Evolutionary conservation across 2,329 filamentous ascomycete species (phyloP), one percentile per base, ranked within the genome.

Genomic region (Davidsoniella eucalypti): DNA sequence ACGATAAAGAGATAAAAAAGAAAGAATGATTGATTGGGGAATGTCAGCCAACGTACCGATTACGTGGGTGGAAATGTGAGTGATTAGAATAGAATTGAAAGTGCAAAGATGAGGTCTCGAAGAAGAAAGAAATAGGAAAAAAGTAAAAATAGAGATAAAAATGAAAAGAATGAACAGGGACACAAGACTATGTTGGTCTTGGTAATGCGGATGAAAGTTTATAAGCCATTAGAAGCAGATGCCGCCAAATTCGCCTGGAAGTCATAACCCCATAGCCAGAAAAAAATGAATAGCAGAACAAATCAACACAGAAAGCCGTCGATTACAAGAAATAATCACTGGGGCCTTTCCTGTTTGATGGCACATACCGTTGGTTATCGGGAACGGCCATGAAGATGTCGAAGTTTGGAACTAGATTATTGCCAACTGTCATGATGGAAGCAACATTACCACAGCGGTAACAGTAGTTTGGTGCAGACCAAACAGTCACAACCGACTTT

Each of bases 381-480:
- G 87, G 85, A n/a, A 93, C 86, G 29, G 86, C 86, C 26, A 79
- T 82, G 69, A 93, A 93, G 60, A 93, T 92, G 64, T 82, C 92
- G 69, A 98, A 98, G 59, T 84, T 86, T 29, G 90, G 87, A 54
- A 87, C 80, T 48, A 95, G 72, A 59, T 92, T 83, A 59, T 84
- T 82, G 57, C 83, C 80, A 25, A 95, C 80, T 48, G 87, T 87
- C 81, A 94, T 94, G 62, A 95, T 94, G 61, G 88, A 95, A 6
- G 92, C 92, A 62, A 96, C 79, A 61, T 98, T 98, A 37, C 92
- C 92, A 64, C 92, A 98, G 50, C 88, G 76, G 64, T 94, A 94
- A 64, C 86, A 93, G 65, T 92, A 92, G 63, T 93, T 98, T 4
- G 92, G 92, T 3, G 92, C 92, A 53, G 87, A 95, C 92, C 92